A percentile compares a stretch with the other conserved stretches of the same genome.
Conservation (phyloP, 208 protist genomes). For the Phytomonas sp. region DNA sequence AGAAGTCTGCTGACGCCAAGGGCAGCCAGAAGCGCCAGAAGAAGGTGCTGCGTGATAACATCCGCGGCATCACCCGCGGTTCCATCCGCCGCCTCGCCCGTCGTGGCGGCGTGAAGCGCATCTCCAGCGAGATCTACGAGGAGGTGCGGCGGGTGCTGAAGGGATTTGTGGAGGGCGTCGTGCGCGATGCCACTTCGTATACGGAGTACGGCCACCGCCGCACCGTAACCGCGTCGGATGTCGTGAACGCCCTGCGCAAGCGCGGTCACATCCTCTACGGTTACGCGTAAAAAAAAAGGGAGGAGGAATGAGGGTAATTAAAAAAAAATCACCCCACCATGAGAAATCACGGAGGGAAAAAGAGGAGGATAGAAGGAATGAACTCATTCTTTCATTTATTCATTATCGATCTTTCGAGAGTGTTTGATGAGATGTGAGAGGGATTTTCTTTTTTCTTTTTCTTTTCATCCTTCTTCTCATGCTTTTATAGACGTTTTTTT, state of each 20-base stretch:
- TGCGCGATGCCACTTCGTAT: conserved; percentile 77
- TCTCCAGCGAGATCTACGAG: conserved; percentile 63
- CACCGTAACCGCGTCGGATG: conserved; percentile 79
- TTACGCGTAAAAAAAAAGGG: conserved; percentile 37
- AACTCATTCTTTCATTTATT: not conserved
- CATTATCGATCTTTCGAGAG: not conserved
- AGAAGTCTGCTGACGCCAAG: conserved; percentile 63
- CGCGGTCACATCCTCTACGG: conserved; percentile 85
- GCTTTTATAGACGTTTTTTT: not conserved
- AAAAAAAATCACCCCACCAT: not conserved
- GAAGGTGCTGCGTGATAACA: conserved; percentile 83
- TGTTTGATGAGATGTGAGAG: not conserved
- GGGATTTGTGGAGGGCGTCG: conserved; percentile 69
- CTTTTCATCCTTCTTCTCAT: not conserved
- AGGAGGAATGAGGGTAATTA: not conserved
- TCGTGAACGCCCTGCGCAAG: conserved; percentile 87
- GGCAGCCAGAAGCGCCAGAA: conserved; percentile 76
- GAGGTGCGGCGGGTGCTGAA: conserved; percentile 75
- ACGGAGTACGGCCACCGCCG: conserved; percentile 78
- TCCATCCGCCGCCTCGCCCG: conserved; percentile 87
- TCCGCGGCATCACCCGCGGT: conserved; percentile 77
- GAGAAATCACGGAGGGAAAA: not conserved
- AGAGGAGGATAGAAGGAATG: not conserved
- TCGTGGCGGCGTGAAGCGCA: conserved; percentile 90
- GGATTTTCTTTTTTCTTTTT: too few relatives aligned